These are phyloP conservation scores for Pseudogymnoascus sp. DNA, from an alignment of 2,329 filamentous ascomycete genomes.

Conservation along the genomic window DNA sequence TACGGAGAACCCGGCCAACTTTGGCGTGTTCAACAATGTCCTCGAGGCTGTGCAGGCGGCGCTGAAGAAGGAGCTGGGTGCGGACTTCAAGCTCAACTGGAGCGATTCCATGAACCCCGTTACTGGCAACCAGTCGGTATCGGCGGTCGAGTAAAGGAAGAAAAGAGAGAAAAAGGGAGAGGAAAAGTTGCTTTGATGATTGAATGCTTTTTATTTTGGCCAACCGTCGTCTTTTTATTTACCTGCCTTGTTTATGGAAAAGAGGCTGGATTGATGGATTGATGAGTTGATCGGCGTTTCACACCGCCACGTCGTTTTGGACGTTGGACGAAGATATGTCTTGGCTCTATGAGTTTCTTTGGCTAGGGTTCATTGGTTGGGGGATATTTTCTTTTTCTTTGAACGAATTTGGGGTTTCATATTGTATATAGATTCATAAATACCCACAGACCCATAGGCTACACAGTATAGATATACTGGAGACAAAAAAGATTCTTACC, in stretches of 20 bases:
- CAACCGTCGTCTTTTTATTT: not conserved
- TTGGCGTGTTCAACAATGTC: slow-evolving; percentile 67
- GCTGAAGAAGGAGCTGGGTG: slow-evolving; percentile 60
- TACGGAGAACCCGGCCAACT: slow-evolving; percentile 66
- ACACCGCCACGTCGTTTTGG: not conserved
- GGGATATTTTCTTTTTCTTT: not conserved
- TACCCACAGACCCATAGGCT: not conserved
- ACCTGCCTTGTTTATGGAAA: not conserved
- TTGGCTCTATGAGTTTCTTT: not conserved
- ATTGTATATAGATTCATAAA: not conserved
- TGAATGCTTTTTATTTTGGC: not conserved
- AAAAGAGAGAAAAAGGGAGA: not conserved
- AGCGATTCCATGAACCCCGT: slow-evolving; percentile 64
- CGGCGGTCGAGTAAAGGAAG: slow-evolving; percentile 43
- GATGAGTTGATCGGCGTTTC: not conserved
- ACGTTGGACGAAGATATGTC: not conserved
- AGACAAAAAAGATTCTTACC: not conserved
- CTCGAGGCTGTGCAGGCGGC: slow-evolving; percentile 62
- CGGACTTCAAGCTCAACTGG: slow-evolving; percentile 67
- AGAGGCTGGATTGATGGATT: not conserved
- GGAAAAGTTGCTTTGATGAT: not conserved
- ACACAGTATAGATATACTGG: not conserved
- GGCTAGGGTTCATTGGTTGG: not conserved
- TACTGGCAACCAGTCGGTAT: slow-evolving; percentile 42
- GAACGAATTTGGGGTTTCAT: not conserved